Evolutionary conservation across 768 basidiomycete species (phyloP).

Genomic region (Suillus cothurnatus): DNA sequence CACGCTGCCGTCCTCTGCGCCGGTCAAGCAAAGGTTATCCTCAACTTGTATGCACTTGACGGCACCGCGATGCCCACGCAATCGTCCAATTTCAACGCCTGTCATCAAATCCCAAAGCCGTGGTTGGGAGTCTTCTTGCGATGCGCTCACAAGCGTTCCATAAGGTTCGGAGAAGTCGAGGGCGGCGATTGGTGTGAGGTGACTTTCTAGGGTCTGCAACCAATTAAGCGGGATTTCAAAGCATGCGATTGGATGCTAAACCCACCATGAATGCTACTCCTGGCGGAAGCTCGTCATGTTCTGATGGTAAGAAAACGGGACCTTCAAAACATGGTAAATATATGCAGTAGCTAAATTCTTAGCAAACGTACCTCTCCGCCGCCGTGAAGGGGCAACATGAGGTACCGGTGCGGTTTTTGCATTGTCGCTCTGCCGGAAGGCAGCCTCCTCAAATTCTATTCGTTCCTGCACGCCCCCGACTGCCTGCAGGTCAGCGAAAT

Average conservation of each 20-base stretch:
- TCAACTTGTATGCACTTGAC: constrained; percentile 95
- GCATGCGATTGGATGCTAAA: background rate
- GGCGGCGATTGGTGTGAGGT: constrained; percentile 79
- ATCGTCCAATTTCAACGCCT: constrained; percentile 82
- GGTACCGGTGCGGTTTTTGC: constrained; percentile 12
- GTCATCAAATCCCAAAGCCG: constrained; percentile 94
- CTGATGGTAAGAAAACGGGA: constrained; percentile 94
- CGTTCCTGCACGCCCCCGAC: constrained; percentile 91
- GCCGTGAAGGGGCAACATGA: constrained; percentile 31
- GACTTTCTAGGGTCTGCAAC: constrained; percentile 75
- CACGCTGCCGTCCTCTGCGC: constrained; percentile 83
- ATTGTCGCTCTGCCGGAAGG: constrained; percentile 30
- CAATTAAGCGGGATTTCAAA: background rate
- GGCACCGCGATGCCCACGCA: constrained; percentile 78
- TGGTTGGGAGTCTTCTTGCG: constrained; percentile 83
- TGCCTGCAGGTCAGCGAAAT: constrained; percentile 32
- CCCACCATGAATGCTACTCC: constrained; percentile 96
- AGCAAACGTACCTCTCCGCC: constrained; percentile 30
- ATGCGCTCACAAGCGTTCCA: constrained; percentile 87
- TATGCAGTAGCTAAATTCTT: background rate
- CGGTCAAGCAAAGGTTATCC: constrained; percentile 87
- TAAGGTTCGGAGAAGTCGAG: constrained; percentile 98
- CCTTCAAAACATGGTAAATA: constrained; percentile 45
- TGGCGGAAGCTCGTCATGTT: constrained; percentile 92
- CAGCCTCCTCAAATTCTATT: constrained; percentile 66